A percentile compares a stretch with the other conserved stretches of the same genome.
Conservation (phyloP, 2,329 filamentous ascomycete genomes). For the Ilyonectria robusta region DNA sequence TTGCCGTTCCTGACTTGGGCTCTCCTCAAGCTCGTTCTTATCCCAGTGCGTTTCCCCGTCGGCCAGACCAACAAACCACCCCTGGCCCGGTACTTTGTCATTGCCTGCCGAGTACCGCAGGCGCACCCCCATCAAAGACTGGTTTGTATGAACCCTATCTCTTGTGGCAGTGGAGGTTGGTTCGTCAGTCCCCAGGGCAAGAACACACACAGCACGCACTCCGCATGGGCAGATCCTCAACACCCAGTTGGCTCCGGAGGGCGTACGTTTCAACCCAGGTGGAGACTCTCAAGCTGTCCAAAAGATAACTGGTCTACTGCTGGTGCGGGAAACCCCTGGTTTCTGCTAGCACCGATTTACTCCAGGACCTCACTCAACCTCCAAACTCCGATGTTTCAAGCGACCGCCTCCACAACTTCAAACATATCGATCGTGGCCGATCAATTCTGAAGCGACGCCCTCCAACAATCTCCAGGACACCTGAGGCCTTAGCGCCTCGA, state of each 20-base stretch:
- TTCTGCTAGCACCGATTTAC: constrained; percentile 38
- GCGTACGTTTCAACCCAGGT: constrained; percentile 29
- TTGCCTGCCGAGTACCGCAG: constrained; percentile 29
- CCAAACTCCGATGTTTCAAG: constrained; percentile 45
- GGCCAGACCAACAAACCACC: constrained; percentile 22
- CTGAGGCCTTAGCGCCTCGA: constrained; percentile 9
- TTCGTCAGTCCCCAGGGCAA: constrained; percentile 15
- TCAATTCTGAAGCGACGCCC: constrained; percentile 20
- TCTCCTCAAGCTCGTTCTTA: constrained; percentile 36
- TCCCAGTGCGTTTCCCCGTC: constrained; percentile 27
- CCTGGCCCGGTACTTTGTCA: constrained; percentile 36
- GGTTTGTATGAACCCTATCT: constrained; percentile 22
- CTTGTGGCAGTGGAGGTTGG: constrained; percentile 14
- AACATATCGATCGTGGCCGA: constrained; percentile 32
- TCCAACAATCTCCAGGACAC: constrained; percentile 12
- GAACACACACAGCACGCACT: constrained; percentile 9
- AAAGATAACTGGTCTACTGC: constrained; percentile 23
- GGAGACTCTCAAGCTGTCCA: constrained; percentile 13
- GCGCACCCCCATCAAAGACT: constrained; percentile 8
- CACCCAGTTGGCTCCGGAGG: constrained; percentile 19
- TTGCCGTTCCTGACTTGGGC: constrained; percentile 48
- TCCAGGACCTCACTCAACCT: constrained; percentile 35
- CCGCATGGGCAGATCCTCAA: constrained; percentile 2
- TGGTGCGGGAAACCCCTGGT: constrained; percentile 35
- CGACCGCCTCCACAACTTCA: constrained; percentile 45